phyloP scores from a whole-genome alignment of 805 yeast species.

The Candida gorgasii region DNA sequence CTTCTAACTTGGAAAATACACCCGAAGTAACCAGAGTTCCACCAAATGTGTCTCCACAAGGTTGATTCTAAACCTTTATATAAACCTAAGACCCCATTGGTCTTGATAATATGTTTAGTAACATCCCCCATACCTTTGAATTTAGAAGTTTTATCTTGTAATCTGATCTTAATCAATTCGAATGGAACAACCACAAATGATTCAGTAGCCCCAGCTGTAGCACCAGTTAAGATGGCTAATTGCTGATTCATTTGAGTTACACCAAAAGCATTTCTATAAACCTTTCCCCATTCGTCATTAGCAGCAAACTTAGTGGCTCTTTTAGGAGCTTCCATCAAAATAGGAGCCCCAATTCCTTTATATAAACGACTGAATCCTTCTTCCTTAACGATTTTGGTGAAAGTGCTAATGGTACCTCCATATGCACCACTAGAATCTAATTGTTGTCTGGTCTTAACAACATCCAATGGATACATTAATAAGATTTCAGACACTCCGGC shows the following conservation, averaged over 20 bases:
- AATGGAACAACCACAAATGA: slow-evolving; percentile 97
- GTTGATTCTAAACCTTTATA: slow-evolving; percentile 97
- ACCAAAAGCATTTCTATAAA: slow-evolving; percentile 74
- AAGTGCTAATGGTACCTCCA: slow-evolving; percentile 80
- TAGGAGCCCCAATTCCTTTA: slow-evolving; percentile 94
- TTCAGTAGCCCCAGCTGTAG: slow-evolving; percentile 97
- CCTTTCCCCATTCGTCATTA: slow-evolving; percentile 92
- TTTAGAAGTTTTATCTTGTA: slow-evolving; percentile 84
- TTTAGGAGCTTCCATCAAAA: slow-evolving; percentile 98
- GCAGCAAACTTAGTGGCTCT: slow-evolving; percentile 99
- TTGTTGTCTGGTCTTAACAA: slow-evolving; percentile 95
- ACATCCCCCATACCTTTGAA: slow-evolving; percentile 87
- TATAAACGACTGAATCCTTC: slow-evolving; percentile 87
- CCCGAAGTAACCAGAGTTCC: slow-evolving; percentile 99
- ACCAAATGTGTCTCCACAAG: slow-evolving; percentile 90
- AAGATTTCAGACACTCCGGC: slow-evolving; percentile 97
- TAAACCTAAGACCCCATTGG: slow-evolving; percentile 79
- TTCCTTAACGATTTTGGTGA: slow-evolving; percentile 75
- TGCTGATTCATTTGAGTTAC: slow-evolving; percentile 72
- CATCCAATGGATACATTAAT: slow-evolving; percentile 95
- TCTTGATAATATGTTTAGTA: slow-evolving; percentile 63
- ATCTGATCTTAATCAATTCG: slow-evolving; percentile 90
- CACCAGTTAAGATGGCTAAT: slow-evolving; percentile 89
- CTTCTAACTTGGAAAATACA: slow-evolving; percentile 83
- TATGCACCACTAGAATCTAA: slow-evolving; percentile 65